These are phyloP conservation scores for Nepenthes mirabilis DNA, from an alignment of 148 eudicot genomes.

Conservation along the genomic window DNA sequence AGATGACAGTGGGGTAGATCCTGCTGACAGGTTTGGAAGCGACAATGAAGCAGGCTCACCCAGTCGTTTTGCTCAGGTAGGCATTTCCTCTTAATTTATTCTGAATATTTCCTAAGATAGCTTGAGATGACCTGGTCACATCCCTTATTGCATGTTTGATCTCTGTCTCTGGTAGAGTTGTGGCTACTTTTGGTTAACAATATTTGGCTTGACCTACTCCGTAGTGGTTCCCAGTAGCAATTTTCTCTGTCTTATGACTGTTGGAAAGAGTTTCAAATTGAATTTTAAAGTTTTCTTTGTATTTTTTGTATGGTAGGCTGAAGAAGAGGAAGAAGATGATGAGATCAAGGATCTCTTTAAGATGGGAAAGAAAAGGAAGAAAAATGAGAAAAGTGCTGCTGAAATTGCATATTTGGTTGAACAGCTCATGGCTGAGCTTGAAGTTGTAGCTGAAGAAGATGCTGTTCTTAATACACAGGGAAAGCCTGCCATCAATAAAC, in stretches of 20 bases:
- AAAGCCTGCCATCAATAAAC: slow-evolving; percentile 92
- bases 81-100: slow-evolving; percentile 1
- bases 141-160: no score
- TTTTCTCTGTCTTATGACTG: neutral
- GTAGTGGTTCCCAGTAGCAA: no score
- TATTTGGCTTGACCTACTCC: no score
- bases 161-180: no score
- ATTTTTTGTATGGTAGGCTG: slow-evolving; percentile 41
- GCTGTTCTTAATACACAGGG: slow-evolving; percentile 57
- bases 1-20: slow-evolving; percentile 82
- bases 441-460: slow-evolving; percentile 93
- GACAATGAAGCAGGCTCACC: slow-evolving; percentile 69
- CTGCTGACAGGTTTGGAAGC: slow-evolving; percentile 57
- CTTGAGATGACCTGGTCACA: neutral
- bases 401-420: slow-evolving; percentile 83
- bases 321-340: slow-evolving; percentile 85
- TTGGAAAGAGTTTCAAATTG: neutral
- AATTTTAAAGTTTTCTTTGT: no score
- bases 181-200: no score
- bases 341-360: slow-evolving; percentile 57
- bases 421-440: slow-evolving; percentile 89
- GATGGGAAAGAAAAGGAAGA: slow-evolving; percentile 82
- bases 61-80: slow-evolving; percentile 67
- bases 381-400: slow-evolving; percentile 81
- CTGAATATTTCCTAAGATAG: neutral